These are phyloP conservation scores for Aspergillus phoenicis DNA, from an alignment of 2,329 filamentous ascomycete species.

Conservation along the genomic window DNA sequence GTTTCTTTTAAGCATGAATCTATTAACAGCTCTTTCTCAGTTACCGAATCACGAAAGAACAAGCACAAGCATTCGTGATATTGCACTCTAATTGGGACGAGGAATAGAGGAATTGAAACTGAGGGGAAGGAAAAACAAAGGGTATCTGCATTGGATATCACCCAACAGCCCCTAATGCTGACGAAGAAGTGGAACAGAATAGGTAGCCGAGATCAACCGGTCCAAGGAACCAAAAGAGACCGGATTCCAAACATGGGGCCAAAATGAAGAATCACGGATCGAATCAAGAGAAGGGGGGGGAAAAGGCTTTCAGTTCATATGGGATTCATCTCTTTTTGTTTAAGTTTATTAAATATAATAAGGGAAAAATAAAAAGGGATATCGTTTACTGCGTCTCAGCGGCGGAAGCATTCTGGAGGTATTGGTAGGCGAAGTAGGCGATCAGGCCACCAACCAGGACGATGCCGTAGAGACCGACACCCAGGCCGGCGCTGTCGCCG, in stretches of 20 bases:
- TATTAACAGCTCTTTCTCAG: not conserved
- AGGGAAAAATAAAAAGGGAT: not conserved
- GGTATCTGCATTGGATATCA: constrained; percentile 8
- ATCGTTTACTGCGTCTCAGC: constrained; percentile 29
- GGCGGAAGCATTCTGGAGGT: constrained; percentile 61
- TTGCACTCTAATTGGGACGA: not conserved
- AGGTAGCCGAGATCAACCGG: not conserved
- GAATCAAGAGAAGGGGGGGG: not conserved
- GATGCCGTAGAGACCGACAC: constrained; percentile 79
- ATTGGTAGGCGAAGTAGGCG: constrained; percentile 84
- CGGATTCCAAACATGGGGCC: not conserved
- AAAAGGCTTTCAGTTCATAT: constrained; percentile 6
- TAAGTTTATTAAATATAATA: not conserved
- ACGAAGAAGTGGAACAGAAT: not conserved
- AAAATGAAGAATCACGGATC: too few species aligned
- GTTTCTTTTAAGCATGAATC: not conserved
- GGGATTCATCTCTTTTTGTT: not conserved
- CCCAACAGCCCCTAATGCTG: constrained; percentile 13
- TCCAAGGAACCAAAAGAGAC: not conserved
- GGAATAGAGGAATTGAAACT: not conserved
- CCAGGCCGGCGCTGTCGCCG: constrained; percentile 53
- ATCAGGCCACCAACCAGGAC: constrained; percentile 74
- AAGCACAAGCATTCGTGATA: not conserved
- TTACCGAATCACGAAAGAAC: not conserved
- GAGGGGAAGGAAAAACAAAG: not conserved